A percentile compares a stretch with the other conserved stretches of the same genome.
Evolutionary conservation across 345 rosid genomes (phyloP).

Genomic region (Limnanthes douglasii): DNA sequence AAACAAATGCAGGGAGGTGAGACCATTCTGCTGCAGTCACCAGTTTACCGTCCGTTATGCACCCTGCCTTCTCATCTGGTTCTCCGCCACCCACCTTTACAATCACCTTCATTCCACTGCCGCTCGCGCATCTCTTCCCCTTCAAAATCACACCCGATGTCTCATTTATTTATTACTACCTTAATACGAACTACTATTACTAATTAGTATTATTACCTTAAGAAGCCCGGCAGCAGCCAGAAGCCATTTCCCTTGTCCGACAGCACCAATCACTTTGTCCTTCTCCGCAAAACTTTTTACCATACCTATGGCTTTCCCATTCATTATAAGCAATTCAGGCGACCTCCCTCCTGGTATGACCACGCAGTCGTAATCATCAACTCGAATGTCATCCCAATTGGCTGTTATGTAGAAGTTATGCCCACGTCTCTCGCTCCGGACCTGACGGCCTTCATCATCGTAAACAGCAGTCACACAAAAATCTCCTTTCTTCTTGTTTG

Average conservation of each 20-base stretch:
- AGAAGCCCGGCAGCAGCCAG: slow-evolving; percentile 27
- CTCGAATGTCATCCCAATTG: slow-evolving; percentile 21
- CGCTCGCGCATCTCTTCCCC: slow-evolving; percentile 33
- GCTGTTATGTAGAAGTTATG: slow-evolving; percentile 28
- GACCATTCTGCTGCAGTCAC: slow-evolving; percentile 28
- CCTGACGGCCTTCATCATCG: slow-evolving; percentile 26
- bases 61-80: slow-evolving; percentile 17
- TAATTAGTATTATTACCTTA: slow-evolving; percentile 14
- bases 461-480: slow-evolving; percentile 26
- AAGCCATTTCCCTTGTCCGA: slow-evolving; percentile 35
- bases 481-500: slow-evolving; percentile 34
- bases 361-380: slow-evolving; percentile 29
- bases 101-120: slow-evolving; percentile 26
- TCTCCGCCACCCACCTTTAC: slow-evolving; percentile 33
- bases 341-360: slow-evolving; percentile 39
- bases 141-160: slow-evolving; percentile 5
- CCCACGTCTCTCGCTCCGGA: slow-evolving; percentile 29
- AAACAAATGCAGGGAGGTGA: slow-evolving; percentile 21
- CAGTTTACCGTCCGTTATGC: slow-evolving; percentile 23
- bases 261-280: slow-evolving; percentile 24
- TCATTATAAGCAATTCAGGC: slow-evolving; percentile 30
- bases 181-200: not conserved
- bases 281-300: slow-evolving; percentile 21
- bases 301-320: slow-evolving; percentile 20
- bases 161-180: not conserved